Base-by-base conservation (phyloP, 495 filamentous ascomycete genomes). In the Acidiella bohemica region DNA sequence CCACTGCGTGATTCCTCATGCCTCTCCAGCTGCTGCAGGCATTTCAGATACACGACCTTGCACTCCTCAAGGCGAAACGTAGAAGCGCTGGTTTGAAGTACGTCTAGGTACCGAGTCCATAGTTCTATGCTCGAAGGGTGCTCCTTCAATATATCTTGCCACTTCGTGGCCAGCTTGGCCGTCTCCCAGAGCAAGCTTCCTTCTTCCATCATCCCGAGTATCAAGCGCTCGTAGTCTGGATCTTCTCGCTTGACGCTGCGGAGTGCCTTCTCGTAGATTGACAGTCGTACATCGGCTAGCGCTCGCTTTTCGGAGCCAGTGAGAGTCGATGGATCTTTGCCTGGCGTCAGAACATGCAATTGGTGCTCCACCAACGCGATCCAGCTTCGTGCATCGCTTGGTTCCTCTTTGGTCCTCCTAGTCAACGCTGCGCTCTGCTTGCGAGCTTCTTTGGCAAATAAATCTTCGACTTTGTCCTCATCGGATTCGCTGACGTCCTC, bases 241-340 rank as follows among this genome's bases (percentile, higher is more conserved):
- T 57, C 36, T 5, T 53, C 43, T 2, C 31, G 48, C 7, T 53
- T 56, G 11, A 68, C 64, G 37, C 76, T 71, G 24, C 62, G 59
- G 5, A 95, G 57, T 3, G 86, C 85, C 41, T 85, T 76, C 36
- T 83, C 73, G 49, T 85, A 85, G n/a, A 94, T 70, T 0, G 77
- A 78, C 2, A 93, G 46, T 45, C 80, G 86, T 25, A 93, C 71
- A 46, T 83, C 81, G 14, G 84, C 79, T 18, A 80, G 68, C 37
- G 75, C 78, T 39, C 64, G 67, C 18, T 56, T 61, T 45, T 93
- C 83, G 3, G 76, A 75, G 29, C 59, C 55, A 16, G 63, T 54
- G 6, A 21, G 20, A 5, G 14, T 2, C 5, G 29, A 59, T 59
- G 13, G 45, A 21, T 63, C 58, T 42, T 42, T 50, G 54, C 45